Evolutionary conservation across 75 land plant species (phyloP).

Genomic region (Sequoia sempervirens): DNA sequence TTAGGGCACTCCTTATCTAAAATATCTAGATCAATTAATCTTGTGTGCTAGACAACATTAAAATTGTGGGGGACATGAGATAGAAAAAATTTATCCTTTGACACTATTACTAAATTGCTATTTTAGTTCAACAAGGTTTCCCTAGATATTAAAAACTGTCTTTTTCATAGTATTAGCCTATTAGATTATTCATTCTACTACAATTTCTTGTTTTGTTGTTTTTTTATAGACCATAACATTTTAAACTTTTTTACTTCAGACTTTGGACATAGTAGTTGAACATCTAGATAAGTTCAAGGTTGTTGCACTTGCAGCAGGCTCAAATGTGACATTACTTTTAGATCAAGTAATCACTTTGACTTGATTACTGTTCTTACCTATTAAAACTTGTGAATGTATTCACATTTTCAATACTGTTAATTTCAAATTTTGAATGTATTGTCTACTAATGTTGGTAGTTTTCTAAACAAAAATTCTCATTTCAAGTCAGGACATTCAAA

Average conservation of each 20-base stretch:
- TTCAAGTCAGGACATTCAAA: too few species aligned
- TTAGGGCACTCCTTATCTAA: neutral
- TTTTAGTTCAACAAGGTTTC: neutral
- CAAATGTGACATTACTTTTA: too few species aligned
- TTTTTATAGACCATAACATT: too few species aligned
- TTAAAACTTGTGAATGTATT: slow-evolving; percentile 22
- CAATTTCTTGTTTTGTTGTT: too few species aligned
- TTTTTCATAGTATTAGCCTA: neutral
- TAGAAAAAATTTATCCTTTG: too few species aligned
- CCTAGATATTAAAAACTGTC: too few species aligned
- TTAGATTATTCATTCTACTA: too few species aligned
- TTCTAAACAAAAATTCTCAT: too few species aligned
- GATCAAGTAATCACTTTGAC: slow-evolving; percentile 62
- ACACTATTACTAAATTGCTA: neutral
- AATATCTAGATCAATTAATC: neutral
- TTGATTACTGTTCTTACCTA: neutral
- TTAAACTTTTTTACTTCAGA: too few species aligned
- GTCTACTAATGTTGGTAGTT: neutral
- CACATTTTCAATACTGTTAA: slow-evolving; percentile 3
- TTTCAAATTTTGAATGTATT: neutral
- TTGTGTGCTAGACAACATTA: neutral
- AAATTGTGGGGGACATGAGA: neutral
- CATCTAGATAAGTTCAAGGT: too few species aligned
- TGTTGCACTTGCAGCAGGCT: too few species aligned
- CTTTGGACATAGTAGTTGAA: too few species aligned